Base-by-base conservation (phyloP, 2,329 filamentous ascomycete species). In the Cladosporium sp. region DNA sequence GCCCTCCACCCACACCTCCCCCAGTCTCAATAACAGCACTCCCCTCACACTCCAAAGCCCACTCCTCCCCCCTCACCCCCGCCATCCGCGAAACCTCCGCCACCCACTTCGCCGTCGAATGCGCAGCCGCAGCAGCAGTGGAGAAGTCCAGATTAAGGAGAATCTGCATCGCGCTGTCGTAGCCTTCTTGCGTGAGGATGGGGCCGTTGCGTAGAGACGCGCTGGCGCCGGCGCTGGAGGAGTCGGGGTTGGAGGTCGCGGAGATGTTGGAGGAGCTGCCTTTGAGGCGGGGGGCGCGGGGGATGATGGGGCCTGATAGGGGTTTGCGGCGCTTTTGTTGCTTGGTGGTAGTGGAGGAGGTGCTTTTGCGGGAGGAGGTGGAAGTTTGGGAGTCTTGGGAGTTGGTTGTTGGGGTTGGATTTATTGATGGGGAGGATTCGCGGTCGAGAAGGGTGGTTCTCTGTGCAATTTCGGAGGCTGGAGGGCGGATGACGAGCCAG, bases 71-170 rank as follows among this genome's bases (percentile, higher is more conserved):
- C 28, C 21, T 66, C 26, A 66, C 24, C 7, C 57, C 58, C 2
- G 49, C 59, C 65, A 63, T 63, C 1, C 58, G 49, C 32, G 58
- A 62, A 8, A 66, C 59, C 73, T 94, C 90, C 15, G 83, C 83
- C 52, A 88, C 82, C 91, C 91, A 95, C 63, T 90, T 86, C 61
- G 78, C 80, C 2, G 91, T 92, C 72, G 90, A 92, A 36, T 82
- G 81, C 1, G 80, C 80, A 0, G 90, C 88, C 58, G 89, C 85
- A 12, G 86, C 85, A 3, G 88, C 77, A 10, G 85, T 89, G 1
- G 87, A 83, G 76, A 95, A 95, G 75, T 93, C 90, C 0, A 93
- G 85, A 66, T 90, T 87, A 5, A 93, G 83, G 0, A 95, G 81
- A 11, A 0, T 90, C 87, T 1, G 78, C 82, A 32, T 88, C 75